Base-by-base conservation (phyloP, 768 basidiomycete species). In the Pholiota microspora region DNA sequence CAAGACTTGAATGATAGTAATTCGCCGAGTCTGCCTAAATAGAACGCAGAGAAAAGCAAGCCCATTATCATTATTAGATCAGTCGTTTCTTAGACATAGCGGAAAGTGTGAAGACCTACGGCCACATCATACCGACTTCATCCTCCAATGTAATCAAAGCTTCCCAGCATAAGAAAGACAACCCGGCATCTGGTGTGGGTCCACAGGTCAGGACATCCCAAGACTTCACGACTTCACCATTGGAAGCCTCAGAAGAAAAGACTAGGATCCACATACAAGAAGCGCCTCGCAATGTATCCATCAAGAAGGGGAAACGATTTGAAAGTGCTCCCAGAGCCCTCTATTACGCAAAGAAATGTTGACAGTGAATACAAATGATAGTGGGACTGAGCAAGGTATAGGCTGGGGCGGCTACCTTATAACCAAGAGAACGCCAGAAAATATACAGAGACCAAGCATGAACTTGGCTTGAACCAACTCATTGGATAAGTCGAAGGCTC, bases 211-310 rank as follows among this genome's bases (percentile, higher is more conserved):
- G 35, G 35, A 15, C 13, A n/a, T n/a, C n/a, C n/a, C n/a, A n/a
- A n/a, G n/a, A n/a, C n/a, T n/a, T n/a, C n/a, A n/a, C n/a, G n/a
- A n/a, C n/a, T n/a, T n/a, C n/a, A n/a, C n/a, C n/a, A n/a, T 36
- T 2, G 6, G 13, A 36, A 1, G 4, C n/a, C 18, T 16, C 13
- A 36, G 8, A 16, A 48, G 29, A 31, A 31, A 15, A 46, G 40
- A n/a, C n/a, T n/a, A n/a, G n/a, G n/a, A n/a, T n/a, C n/a, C n/a
- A 55, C 50, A 38, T 45, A 62, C 63, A 62, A 51, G 56, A 62
- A 36, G 60, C 60, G 34, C 54, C 50, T 45, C 52, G 58, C 10
- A 55, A 29, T 5, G 49, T 57, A 40, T 57, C 48, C 58, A 62
- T 59, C 34, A 45, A 51, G 21, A 9, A 29, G 34, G 23, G 40